phyloP scores from a whole-genome alignment of 345 rosid genomes.

The Pistacia vera region DNA sequence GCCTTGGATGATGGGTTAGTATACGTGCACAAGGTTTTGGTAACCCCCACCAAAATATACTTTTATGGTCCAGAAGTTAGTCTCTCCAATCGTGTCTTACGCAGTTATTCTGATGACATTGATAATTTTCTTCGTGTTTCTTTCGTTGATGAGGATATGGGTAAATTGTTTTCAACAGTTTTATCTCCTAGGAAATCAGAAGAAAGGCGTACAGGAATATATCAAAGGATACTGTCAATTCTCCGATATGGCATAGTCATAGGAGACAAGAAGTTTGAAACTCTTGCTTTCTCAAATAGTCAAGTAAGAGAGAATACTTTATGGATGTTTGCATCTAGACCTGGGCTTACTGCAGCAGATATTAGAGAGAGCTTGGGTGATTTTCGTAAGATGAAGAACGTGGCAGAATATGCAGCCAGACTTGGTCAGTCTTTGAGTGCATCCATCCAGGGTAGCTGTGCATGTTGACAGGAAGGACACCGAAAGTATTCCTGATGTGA shows the following conservation, averaged over 20 bases:
- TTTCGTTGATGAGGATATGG: conserved; percentile 46
- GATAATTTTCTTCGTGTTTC: conserved; percentile 54
- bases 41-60: conserved; percentile 52
- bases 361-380: conserved; percentile 46
- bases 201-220: conserved; percentile 35
- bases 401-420: conserved; percentile 53
- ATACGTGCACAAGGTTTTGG: conserved; percentile 42
- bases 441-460: conserved; percentile 52
- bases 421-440: conserved; percentile 54
- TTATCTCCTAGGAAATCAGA: conserved; percentile 34
- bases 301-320: conserved; percentile 51
- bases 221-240: conserved; percentile 38
- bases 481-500: conserved; percentile 37
- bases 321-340: conserved; percentile 52
- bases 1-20: conserved; percentile 41
- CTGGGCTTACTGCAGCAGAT: conserved; percentile 39
- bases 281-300: conserved; percentile 54
- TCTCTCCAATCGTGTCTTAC: conserved; percentile 47
- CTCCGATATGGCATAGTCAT: conserved; percentile 43
- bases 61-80: conserved; percentile 52
- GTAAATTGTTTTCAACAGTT: conserved; percentile 38
- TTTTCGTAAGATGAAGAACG: conserved; percentile 40
- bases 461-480: conserved; percentile 31
- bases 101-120: conserved; percentile 25
- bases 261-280: conserved; percentile 45